phyloP scores from a whole-genome alignment of 208 protist species.

The Leishmania mexicana region DNA sequence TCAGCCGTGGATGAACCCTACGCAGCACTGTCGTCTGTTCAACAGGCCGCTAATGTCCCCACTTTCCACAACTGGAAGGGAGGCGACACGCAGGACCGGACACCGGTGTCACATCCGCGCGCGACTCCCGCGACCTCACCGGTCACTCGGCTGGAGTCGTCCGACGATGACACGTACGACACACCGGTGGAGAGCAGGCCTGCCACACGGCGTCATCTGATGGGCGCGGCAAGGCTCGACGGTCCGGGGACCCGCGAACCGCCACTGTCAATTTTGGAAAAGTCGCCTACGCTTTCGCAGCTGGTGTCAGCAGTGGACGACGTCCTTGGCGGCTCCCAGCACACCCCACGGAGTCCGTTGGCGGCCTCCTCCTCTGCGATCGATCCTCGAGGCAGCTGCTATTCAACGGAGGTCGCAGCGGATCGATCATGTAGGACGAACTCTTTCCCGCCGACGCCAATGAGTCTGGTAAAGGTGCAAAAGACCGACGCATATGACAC shows the following conservation, averaged over 20 bases:
- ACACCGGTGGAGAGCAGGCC: neutral
- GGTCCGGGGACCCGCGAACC: neutral
- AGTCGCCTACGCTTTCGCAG: conserved; percentile 21
- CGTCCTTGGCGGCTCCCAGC: conserved; percentile 13
- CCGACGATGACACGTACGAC: neutral
- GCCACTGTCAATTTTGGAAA: neutral
- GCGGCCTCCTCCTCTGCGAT: neutral
- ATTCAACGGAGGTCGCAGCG: neutral
- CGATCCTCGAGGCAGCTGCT: neutral
- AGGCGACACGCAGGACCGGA: neutral
- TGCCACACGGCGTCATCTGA: neutral
- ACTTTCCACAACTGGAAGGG: neutral
- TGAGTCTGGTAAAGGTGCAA: neutral
- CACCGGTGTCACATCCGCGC: neutral
- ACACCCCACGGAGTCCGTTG: neutral
- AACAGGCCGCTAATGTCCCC: neutral
- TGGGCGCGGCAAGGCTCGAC: neutral
- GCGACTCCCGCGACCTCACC: too few species aligned
- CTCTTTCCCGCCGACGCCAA: neutral
- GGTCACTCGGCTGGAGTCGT: neutral
- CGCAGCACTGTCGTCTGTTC: neutral
- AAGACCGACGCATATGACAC: neutral
- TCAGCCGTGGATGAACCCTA: neutral
- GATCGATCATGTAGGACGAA: neutral
- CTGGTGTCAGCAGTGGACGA: conserved; percentile 19